A percentile compares a stretch with the other conserved stretches of the same genome.
phyloP scores from a whole-genome alignment of 805 yeast genomes.

The Debaryomyces maramus region DNA sequence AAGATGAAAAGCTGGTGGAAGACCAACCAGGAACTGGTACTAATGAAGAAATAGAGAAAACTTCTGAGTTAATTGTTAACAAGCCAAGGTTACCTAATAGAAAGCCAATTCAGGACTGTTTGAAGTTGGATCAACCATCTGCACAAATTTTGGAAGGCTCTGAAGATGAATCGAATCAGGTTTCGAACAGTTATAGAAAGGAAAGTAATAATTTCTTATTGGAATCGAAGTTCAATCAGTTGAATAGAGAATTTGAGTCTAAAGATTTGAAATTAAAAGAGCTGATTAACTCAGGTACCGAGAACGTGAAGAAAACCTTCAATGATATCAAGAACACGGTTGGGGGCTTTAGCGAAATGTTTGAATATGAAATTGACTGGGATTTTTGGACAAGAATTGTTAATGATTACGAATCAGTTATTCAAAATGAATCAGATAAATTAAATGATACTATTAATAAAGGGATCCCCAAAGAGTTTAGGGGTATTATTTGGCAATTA shows the following conservation, averaged over 20 bases:
- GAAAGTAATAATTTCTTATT: constrained; percentile 49
- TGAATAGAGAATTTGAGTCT: constrained; percentile 49
- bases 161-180: constrained; percentile 12
- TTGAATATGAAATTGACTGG: constrained; percentile 58
- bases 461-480: constrained; percentile 82
- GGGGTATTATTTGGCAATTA: constrained; percentile 93
- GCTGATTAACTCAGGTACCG: constrained; percentile 36
- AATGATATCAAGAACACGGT: constrained; percentile 51
- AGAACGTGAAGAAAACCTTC: constrained; percentile 40
- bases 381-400: constrained; percentile 86
- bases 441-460: constrained; percentile 60
- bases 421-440: constrained; percentile 57
- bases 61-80: background rate
- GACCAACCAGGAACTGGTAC: background rate
- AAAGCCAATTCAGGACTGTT: constrained; percentile 23
- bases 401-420: constrained; percentile 69
- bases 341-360: constrained; percentile 38
- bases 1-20: background rate
- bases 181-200: constrained; percentile 20
- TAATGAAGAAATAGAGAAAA: constrained; percentile 3
- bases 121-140: constrained; percentile 22
- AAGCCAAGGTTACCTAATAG: constrained; percentile 37
- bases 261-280: constrained; percentile 55
- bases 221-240: constrained; percentile 57
- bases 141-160: constrained; percentile 11